phyloP scores from a whole-genome alignment of 2,329 filamentous ascomycete genomes.

The Trichocomaceae sp. region DNA sequence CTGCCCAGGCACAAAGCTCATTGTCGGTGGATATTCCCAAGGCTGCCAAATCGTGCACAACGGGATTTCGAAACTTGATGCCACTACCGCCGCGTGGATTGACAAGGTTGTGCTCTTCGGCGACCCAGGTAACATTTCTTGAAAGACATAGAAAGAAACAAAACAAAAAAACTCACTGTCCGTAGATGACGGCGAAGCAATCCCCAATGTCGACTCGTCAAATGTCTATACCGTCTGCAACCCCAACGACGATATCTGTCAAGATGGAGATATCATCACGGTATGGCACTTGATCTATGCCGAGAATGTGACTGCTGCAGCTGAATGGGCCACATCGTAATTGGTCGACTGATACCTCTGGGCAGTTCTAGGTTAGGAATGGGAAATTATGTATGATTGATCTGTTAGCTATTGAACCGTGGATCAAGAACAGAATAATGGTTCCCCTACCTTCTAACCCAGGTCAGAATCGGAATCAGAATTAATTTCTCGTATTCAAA shows the following conservation, averaged over 20 bases:
- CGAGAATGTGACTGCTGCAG: slow-evolving; percentile 14
- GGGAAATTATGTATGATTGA: too few relatives aligned
- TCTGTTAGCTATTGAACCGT: not conserved
- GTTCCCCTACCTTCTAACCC: not conserved
- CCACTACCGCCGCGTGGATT: slow-evolving; percentile 15
- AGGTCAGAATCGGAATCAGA: not conserved
- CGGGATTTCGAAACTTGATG: slow-evolving; percentile 13
- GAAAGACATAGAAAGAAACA: not conserved
- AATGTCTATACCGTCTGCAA: slow-evolving; percentile 17
- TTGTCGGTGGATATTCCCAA: slow-evolving; percentile 18
- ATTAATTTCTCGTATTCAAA: not conserved
- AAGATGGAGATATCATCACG: slow-evolving; percentile 16
- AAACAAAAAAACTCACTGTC: not conserved
- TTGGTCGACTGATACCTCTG: too few relatives aligned
- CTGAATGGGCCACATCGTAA: slow-evolving; percentile 10
- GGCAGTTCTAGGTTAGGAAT: too few relatives aligned
- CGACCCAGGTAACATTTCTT: slow-evolving; percentile 13
- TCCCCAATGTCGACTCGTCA: slow-evolving; percentile 12
- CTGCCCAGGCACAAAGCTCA: slow-evolving; percentile 18
- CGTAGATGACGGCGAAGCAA: slow-evolving; percentile 9
- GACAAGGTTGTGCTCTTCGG: slow-evolving; percentile 18
- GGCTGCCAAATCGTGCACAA: slow-evolving; percentile 18
- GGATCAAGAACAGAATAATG: not conserved
- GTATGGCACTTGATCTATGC: slow-evolving; percentile 18
- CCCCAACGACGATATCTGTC: slow-evolving; percentile 16